phyloP scores from a whole-genome alignment of 2,329 filamentous ascomycete species.

The Pseudogymnoascus sp. region DNA sequence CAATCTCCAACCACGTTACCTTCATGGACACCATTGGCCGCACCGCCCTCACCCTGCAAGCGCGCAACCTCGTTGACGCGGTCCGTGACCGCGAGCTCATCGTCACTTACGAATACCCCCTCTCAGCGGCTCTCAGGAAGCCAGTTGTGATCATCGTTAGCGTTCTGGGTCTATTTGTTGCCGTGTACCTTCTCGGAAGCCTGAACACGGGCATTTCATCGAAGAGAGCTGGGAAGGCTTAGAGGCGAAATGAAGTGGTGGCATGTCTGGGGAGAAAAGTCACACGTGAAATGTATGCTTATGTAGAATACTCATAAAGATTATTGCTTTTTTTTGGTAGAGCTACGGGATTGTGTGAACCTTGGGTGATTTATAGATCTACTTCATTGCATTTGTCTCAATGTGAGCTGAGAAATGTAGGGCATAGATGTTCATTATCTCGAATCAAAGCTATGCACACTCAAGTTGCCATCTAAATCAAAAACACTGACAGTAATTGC shows the following conservation, averaged over 20 bases:
- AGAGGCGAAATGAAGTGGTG: background rate
- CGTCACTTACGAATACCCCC: constrained; percentile 81
- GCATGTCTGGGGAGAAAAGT: background rate
- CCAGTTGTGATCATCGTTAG: constrained; percentile 74
- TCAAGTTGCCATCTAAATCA: background rate
- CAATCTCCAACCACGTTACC: constrained; percentile 64
- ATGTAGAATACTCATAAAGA: constrained; percentile 9
- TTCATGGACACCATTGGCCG: constrained; percentile 92
- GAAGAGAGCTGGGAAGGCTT: constrained; percentile 2
- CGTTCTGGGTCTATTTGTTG: constrained; percentile 64
- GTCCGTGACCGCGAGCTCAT: constrained; percentile 75
- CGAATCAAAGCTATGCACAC: background rate
- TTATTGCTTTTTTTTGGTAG: background rate
- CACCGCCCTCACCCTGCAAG: constrained; percentile 71
- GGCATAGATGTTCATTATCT: constrained; percentile 1
- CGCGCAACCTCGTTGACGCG: constrained; percentile 84
- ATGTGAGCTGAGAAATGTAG: too few relatives aligned
- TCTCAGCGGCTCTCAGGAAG: constrained; percentile 70
- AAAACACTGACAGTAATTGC: background rate
- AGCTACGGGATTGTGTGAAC: background rate
- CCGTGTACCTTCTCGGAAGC: constrained; percentile 63
- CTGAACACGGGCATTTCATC: constrained; percentile 25
- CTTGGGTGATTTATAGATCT: background rate
- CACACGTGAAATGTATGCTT: constrained; percentile 5
- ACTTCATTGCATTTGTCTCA: background rate